Evolutionary conservation across 768 basidiomycete genomes (phyloP), one percentile per base, ranked within the genome.

Genomic region (Russula ochroleuca): DNA sequence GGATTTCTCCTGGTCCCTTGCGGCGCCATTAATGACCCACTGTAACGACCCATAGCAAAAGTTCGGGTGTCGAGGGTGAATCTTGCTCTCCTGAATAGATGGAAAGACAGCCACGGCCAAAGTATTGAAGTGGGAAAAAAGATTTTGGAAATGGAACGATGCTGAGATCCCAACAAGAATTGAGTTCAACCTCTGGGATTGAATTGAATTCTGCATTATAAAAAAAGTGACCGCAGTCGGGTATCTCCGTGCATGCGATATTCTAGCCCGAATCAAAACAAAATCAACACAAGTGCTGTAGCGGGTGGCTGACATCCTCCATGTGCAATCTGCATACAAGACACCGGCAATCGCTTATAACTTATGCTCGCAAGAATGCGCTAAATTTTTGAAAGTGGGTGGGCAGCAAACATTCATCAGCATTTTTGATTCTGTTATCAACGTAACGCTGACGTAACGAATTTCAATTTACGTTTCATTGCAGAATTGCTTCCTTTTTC

Each of bases 391-490:
- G n/a, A n/a, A 2, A 28, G 28, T 28, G 28, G 5, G 14, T 2
- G 17, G 31, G 31, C 45, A 48, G 38, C 28, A 28, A 41, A 25
- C 59, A 60, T 60, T 60, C 50, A 52, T 60, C 49, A 28, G 8
- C 28, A 23, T 8, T 37, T 45, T 15, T 23, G 23, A 21, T 17
- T 35, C 25, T 50, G 23, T 13, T 21, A 15, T 19, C 10, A 21
- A 47, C 23, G 63, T 51, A 57, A 55, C 1, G 53, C 31, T 64
- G 48, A 64, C n/a, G 8, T 64, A 64, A 64, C 40, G 19, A n/a
- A 28, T 37, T 45, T 56, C 14, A 23, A 59, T 55, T 57, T 57
- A 57, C 43, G 56, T 45, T 45, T n/a, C 31, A 33, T 57, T 45
- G 19, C 7, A 25, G 21, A 38, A 38, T 54, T 25, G 21, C 5